These are phyloP conservation scores for Euphorbia schlechtendalii DNA, from an alignment of 441 rosid genomes.

Conservation along the genomic window DNA sequence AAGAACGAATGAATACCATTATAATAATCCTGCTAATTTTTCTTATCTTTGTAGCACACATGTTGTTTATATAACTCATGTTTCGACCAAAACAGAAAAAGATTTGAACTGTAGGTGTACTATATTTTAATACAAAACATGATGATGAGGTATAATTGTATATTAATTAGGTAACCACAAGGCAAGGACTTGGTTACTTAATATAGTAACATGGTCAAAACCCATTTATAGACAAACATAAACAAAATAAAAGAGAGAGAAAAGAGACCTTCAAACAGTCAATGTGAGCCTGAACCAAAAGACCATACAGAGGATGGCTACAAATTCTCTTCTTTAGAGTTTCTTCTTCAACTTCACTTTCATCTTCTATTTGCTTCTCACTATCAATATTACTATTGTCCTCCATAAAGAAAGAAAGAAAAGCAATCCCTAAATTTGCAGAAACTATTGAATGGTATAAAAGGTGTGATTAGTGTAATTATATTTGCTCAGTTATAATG, in stretches of 20 bases:
- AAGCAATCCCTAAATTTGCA: background rate
- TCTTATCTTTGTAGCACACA: no score
- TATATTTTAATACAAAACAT: no score
- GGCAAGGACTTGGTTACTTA: background rate
- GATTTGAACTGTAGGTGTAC: no score
- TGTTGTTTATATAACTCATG: no score
- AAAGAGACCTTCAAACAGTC: constrained; percentile 44
- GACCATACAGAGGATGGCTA: constrained; percentile 41
- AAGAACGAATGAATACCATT: no score
- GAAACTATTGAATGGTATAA: background rate
- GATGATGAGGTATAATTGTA: no score
- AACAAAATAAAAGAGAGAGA: background rate
- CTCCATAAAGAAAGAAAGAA: background rate
- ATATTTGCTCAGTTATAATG: constrained; percentile 6
- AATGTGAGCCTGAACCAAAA: constrained; percentile 37
- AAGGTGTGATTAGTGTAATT: background rate
- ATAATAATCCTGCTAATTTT: no score
- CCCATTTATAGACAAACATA: background rate
- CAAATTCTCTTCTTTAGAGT: constrained; percentile 42
- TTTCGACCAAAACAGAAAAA: no score
- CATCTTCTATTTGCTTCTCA: background rate
- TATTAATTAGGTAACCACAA: background rate
- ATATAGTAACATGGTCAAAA: background rate
- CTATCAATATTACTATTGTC: background rate
- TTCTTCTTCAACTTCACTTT: constrained; percentile 18